phyloP scores from a whole-genome alignment of 495 filamentous ascomycete species.

The Aspergillus bridgeri region DNA sequence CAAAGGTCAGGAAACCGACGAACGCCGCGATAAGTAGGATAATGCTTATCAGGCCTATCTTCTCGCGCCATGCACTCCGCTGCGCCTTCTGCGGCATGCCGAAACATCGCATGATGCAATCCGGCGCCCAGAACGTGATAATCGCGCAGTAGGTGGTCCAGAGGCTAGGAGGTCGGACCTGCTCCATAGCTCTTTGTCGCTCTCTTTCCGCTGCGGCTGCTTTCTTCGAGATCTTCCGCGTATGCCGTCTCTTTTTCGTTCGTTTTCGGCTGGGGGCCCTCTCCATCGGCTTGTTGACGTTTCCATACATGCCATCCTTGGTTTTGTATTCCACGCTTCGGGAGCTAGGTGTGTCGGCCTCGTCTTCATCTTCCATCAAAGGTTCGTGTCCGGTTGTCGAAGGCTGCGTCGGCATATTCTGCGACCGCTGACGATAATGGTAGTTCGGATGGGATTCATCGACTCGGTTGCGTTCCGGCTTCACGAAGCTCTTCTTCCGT shows the following conservation, averaged over 20 bases:
- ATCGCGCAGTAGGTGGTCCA: constrained; percentile 96
- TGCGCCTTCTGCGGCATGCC: constrained; percentile 86
- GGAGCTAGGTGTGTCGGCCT: constrained; percentile 54
- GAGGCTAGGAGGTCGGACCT: constrained; percentile 73
- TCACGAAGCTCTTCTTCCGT: constrained; percentile 81
- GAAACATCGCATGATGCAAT: constrained; percentile 76
- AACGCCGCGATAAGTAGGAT: constrained; percentile 83
- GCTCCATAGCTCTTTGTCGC: constrained; percentile 62
- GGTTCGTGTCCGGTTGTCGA: constrained; percentile 92
- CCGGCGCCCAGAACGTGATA: constrained; percentile 92
- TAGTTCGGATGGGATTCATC: constrained; percentile 88
- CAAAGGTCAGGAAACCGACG: constrained; percentile 96
- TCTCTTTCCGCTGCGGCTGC: constrained; percentile 55
- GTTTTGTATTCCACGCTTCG: constrained; percentile 53
- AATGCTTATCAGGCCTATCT: constrained; percentile 94
- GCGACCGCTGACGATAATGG: constrained; percentile 77
- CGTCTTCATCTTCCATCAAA: constrained; percentile 65
- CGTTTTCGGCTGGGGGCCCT: constrained; percentile 41
- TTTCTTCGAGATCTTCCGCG: constrained; percentile 47
- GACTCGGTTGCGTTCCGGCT: constrained; percentile 80
- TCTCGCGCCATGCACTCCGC: constrained; percentile 94
- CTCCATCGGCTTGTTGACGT: constrained; percentile 48
- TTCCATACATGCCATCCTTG: constrained; percentile 38
- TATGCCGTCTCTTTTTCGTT: constrained; percentile 48
- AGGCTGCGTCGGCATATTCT: constrained; percentile 79